phyloP scores from a whole-genome alignment of 768 basidiomycete species.

The Suillus lakei region DNA sequence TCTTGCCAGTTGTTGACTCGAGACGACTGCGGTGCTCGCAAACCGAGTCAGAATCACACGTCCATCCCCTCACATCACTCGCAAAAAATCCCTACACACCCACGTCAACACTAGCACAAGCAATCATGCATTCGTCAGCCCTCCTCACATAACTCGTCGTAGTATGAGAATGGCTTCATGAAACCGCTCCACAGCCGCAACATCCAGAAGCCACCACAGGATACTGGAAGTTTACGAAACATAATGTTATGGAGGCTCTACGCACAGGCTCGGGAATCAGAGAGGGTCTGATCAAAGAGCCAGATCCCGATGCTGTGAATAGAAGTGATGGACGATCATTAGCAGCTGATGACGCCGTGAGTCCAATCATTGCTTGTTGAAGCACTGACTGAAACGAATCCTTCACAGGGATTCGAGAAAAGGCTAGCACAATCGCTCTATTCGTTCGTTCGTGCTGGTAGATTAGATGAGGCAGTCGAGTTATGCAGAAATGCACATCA shows the following conservation, averaged over 20 bases:
- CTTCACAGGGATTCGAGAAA: conserved; percentile 75
- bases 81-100: conserved; percentile 82
- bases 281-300: conserved; percentile 60
- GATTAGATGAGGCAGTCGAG: conserved; percentile 82
- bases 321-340: conserved; percentile 59
- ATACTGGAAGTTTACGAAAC: conserved; percentile 85
- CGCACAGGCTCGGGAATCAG: conserved; percentile 52
- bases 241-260: conserved; percentile 67
- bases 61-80: conserved; percentile 60
- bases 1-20: neutral
- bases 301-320: conserved; percentile 84
- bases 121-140: conserved; percentile 68
- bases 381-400: neutral
- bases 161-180: conserved; percentile 87
- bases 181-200: conserved; percentile 63
- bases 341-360: conserved; percentile 79
- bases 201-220: conserved; percentile 76
- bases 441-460: conserved; percentile 82
- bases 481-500: conserved; percentile 83
- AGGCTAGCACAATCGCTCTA: conserved; percentile 78
- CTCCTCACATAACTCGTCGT: conserved; percentile 77
- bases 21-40: conserved; percentile 57
- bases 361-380: conserved; percentile 25
- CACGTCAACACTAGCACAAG: conserved; percentile 72
- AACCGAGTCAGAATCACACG: conserved; percentile 51